Evolutionary conservation across 352 stramenopile genomes (phyloP).

Genomic region (Globisporangium irregulare): DNA sequence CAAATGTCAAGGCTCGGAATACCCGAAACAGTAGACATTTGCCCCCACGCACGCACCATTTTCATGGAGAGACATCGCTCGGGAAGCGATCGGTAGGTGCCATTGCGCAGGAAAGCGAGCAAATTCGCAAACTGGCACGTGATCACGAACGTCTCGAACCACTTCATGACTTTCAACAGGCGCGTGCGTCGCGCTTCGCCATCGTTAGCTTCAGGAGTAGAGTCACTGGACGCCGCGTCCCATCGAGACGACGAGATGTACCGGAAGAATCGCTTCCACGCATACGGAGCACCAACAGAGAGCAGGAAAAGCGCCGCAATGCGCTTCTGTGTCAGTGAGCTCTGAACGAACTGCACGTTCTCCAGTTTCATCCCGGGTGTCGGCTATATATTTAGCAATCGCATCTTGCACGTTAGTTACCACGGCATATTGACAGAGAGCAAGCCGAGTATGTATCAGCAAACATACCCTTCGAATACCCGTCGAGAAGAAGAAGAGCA

Average conservation of each 20-base stretch:
- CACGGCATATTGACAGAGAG: background rate
- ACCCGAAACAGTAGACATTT: background rate
- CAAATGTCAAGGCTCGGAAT: background rate
- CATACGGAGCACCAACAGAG: slow-evolving; percentile 67
- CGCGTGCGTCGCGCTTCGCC: slow-evolving; percentile 26
- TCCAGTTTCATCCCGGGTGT: slow-evolving; percentile 85
- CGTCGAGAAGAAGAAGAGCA: slow-evolving; percentile 68
- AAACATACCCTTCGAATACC: slow-evolving; percentile 51
- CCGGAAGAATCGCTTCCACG: slow-evolving; percentile 70
- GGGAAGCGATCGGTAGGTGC: slow-evolving; percentile 64
- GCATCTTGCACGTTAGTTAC: slow-evolving; percentile 5
- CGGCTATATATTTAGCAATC: slow-evolving; percentile 29
- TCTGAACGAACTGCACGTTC: slow-evolving; percentile 60
- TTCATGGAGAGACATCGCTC: slow-evolving; percentile 70
- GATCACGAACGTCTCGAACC: slow-evolving; percentile 65
- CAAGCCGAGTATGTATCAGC: background rate
- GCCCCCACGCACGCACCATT: slow-evolving; percentile 39
- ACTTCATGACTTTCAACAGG: slow-evolving; percentile 58
- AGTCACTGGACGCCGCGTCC: slow-evolving; percentile 14
- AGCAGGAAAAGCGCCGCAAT: slow-evolving; percentile 63
- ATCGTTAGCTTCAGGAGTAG: slow-evolving; percentile 3
- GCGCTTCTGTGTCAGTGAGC: slow-evolving; percentile 45
- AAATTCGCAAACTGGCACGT: slow-evolving; percentile 70
- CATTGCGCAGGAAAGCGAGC: slow-evolving; percentile 69
- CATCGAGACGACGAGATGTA: slow-evolving; percentile 58